These are phyloP conservation scores for Craterostigma plantagineum DNA, from an alignment of 257 asterid genomes.

Conservation along the genomic window DNA sequence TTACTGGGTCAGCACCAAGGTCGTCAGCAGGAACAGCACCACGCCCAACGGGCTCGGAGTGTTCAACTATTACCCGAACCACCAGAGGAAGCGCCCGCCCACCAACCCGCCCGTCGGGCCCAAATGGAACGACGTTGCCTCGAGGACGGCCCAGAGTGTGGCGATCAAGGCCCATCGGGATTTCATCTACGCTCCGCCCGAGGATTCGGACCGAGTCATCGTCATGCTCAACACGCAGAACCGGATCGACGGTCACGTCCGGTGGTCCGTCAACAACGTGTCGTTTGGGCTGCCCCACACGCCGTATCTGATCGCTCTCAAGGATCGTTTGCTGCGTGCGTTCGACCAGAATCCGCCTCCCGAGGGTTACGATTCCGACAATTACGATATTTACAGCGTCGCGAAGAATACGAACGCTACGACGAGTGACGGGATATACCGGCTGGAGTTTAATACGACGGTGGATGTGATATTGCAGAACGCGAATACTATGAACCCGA, in stretches of 20 bases:
- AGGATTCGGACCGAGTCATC: constrained; percentile 43
- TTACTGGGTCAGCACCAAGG: constrained; percentile 47
- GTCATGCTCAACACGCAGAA: constrained; percentile 87
- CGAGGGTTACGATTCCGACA: constrained; percentile 23
- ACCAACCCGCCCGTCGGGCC: constrained; percentile 46
- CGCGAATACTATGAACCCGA: constrained; percentile 41
- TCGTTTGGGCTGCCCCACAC: constrained; percentile 57
- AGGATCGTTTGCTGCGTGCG: constrained; percentile 16
- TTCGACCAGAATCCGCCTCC: constrained; percentile 55
- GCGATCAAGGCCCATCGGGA: constrained; percentile 33
- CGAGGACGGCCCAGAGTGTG: constrained; percentile 32
- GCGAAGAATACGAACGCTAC: constrained; percentile 38
- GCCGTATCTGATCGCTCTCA: constrained; percentile 52
- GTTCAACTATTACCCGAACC: constrained; percentile 62
- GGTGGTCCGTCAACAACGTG: constrained; percentile 74
- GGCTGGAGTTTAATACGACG: constrained; percentile 44
- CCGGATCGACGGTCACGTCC: constrained; percentile 18
- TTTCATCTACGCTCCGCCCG: constrained; percentile 45
- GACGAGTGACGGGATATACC: constrained; percentile 28
- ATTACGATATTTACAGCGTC: constrained; percentile 24
- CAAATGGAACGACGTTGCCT: constrained; percentile 31
- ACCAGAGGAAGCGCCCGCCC: constrained; percentile 36
- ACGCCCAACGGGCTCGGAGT: constrained; percentile 56
- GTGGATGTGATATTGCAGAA: constrained; percentile 70
- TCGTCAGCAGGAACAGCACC: constrained; percentile 34